Evolutionary conservation across 345 rosid species (phyloP).

Genomic region (Hypericum androsaemum): DNA sequence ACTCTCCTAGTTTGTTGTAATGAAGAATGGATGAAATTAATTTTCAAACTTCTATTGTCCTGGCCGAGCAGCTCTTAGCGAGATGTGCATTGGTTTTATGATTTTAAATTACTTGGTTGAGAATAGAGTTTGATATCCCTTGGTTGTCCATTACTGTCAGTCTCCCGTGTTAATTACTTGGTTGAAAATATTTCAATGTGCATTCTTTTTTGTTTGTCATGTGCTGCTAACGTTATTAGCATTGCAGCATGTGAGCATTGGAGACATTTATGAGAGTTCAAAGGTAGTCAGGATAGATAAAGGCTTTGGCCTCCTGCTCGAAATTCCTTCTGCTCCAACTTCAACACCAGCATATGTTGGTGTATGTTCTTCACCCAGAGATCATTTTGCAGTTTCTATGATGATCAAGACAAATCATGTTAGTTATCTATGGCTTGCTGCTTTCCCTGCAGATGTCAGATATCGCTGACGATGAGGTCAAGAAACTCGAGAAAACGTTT

Average conservation of each 20-base stretch:
- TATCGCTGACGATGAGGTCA: conserved; percentile 68
- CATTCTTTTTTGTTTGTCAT: not conserved
- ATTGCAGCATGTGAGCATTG: conserved; percentile 59
- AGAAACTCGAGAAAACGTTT: conserved; percentile 64
- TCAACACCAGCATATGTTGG: conserved; percentile 68
- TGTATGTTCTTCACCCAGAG: conserved; percentile 36
- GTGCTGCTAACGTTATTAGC: conserved; percentile 9
- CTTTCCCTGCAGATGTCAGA: conserved; percentile 54
- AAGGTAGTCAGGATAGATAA: conserved; percentile 82
- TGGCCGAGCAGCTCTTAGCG: too few species aligned
- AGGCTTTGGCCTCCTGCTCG: conserved; percentile 76
- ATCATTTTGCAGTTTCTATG: conserved; percentile 3
- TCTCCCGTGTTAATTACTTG: too few species aligned
- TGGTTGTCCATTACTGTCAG: too few species aligned
- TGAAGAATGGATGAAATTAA: too few species aligned
- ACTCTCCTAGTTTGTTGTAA: too few species aligned
- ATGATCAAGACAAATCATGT: not conserved
- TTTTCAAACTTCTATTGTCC: too few species aligned
- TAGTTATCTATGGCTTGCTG: not conserved
- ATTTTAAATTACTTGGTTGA: too few species aligned
- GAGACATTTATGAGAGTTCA: conserved; percentile 72
- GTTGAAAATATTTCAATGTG: not conserved
- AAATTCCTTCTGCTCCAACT: conserved; percentile 57
- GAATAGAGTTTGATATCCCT: too few species aligned
- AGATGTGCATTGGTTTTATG: too few species aligned